Evolutionary conservation across 495 filamentous ascomycete species (phyloP).

Genomic region (Xylaria scruposa): DNA sequence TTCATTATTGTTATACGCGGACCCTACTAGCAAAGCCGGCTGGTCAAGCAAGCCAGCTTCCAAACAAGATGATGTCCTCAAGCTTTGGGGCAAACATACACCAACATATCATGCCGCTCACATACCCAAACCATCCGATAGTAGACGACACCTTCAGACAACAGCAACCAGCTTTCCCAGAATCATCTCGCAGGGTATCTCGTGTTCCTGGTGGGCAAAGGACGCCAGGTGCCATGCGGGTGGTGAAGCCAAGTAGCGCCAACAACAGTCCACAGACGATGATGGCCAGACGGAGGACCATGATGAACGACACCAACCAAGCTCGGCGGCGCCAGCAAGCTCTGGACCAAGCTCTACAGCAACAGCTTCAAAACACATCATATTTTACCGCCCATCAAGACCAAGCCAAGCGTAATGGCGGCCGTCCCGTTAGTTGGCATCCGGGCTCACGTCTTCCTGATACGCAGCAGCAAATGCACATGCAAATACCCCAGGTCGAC

Average conservation of each 20-base stretch:
- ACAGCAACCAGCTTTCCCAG: constrained; percentile 40
- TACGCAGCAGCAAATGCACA: constrained; percentile 42
- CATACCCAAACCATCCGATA: constrained; percentile 42
- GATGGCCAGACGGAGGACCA: constrained; percentile 60
- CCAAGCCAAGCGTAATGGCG: constrained; percentile 40
- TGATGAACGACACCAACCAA: constrained; percentile 58
- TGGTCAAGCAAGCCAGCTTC: not conserved
- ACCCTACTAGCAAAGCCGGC: not conserved
- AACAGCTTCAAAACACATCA: constrained; percentile 40
- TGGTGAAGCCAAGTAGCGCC: constrained; percentile 72
- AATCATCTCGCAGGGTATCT: constrained; percentile 48
- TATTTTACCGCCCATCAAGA: constrained; percentile 42
- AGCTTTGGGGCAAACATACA: constrained; percentile 32
- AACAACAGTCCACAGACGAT: constrained; percentile 70
- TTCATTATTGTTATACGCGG: not conserved
- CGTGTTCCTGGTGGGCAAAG: constrained; percentile 46
- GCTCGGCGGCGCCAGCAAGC: constrained; percentile 45
- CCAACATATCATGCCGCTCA: constrained; percentile 32
- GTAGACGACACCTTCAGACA: constrained; percentile 50
- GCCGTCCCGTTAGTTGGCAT: constrained; percentile 75
- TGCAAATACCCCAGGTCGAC: constrained; percentile 42
- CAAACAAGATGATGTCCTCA: constrained; percentile 40
- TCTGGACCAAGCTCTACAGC: constrained; percentile 44
- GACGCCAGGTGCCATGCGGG: constrained; percentile 54
- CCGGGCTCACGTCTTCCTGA: constrained; percentile 55